Evolutionary conservation across 176 grass and related monocot genomes (phyloP), one percentile per base, ranked within the genome.

Genomic region (Musa beccarii): DNA sequence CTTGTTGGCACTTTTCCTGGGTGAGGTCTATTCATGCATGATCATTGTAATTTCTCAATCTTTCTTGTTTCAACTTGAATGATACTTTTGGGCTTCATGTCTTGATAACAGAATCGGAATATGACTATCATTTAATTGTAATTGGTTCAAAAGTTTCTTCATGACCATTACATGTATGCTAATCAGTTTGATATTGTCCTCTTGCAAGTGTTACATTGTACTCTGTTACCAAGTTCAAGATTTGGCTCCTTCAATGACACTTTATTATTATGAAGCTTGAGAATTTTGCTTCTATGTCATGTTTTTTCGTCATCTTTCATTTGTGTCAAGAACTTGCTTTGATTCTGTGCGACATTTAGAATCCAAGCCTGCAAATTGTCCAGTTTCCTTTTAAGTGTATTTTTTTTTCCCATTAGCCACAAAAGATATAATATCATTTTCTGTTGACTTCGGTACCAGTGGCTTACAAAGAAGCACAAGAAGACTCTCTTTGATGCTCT

Each of bases 401-500:
- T n/a, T 11, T 6, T 51, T 63, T 49, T 50, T 34, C 3, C 29
- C 7, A 50, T 24, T 70, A 9, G 10, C 29, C 24, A 26, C 21
- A 11, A 66, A 4, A 34, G 10, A 10, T 66, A 2, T 12, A 25
- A 66, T 25, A 25, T 2, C n/a, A 22, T 66, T 66, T 9, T 28
- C n/a, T 10, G 29, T 66, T 25, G 21, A 25, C 0, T 13, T 13
- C 1, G 10, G 19, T 70, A n/a, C 68, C 81, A 88, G 90, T 85
- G 79, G 75, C 87, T 98, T 80, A 81, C 66, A 15, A 78, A 83
- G 84, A 84, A 84, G 75, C 89, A 87, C 65, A 98, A 93, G 84
- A 93, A 84, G 49, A 88, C 90, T 28, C 93, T 98, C 80, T 83
- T 87, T 19, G 95, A 98, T 71, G 86, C 90, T 34, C 86, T 98